Evolutionary conservation across 805 yeast genomes (phyloP).

Genomic region (Spathaspora sp.): DNA sequence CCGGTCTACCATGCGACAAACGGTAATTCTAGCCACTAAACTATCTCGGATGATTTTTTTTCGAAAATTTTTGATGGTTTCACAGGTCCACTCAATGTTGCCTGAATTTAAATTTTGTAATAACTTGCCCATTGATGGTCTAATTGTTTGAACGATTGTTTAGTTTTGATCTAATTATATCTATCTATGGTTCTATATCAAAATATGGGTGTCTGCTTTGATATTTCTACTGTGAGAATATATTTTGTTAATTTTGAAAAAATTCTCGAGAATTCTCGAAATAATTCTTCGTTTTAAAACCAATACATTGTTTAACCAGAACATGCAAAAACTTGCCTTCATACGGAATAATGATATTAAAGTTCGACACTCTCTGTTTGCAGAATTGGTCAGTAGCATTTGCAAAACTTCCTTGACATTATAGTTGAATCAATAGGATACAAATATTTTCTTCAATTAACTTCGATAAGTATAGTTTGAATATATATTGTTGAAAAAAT

Average conservation of each 20-base stretch:
- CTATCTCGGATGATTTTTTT: conserved; percentile 8
- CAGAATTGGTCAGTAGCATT: no score
- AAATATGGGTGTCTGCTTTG: neutral
- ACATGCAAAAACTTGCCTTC: no score
- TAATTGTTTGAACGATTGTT: neutral
- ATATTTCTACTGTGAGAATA: neutral
- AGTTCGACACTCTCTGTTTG: no score
- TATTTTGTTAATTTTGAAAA: no score
- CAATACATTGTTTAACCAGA: no score
- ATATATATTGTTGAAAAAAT: no score
- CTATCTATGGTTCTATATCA: neutral
- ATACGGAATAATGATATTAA: no score
- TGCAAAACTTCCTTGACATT: no score
- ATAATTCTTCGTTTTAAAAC: no score
- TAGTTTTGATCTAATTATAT: neutral
- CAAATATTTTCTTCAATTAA: no score
- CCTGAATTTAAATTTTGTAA: neutral
- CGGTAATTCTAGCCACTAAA: conserved; percentile 17
- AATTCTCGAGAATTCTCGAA: neutral
- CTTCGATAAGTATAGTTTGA: no score
- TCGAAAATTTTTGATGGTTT: neutral
- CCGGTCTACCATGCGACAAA: conserved; percentile 20
- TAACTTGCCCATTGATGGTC: neutral
- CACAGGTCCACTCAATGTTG: neutral
- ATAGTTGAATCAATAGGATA: no score